Conservation (phyloP, 1,284 basidiomycete genomes). For the Melampsora occidentalis region DNA sequence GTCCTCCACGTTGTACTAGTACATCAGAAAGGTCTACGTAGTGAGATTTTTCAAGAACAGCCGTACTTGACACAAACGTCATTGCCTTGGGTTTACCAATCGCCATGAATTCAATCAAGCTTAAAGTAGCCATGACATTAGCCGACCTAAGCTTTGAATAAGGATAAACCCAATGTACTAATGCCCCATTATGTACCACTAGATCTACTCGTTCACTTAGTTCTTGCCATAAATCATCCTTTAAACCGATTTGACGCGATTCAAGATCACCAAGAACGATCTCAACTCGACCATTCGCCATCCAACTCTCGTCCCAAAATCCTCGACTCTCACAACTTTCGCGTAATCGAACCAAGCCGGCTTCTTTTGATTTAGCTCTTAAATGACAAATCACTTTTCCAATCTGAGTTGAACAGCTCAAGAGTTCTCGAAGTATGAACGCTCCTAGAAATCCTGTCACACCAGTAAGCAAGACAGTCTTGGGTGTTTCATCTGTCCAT, state of each 20-base stretch:
- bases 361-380: conserved; percentile 66
- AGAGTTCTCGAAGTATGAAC: conserved; percentile 80
- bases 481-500: conserved; percentile 60
- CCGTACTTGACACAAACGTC: conserved; percentile 91
- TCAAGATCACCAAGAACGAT: conserved; percentile 86
- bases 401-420: conserved; percentile 65
- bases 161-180: conserved; percentile 99
- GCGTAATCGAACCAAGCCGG: conserved; percentile 69
- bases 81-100: conserved; percentile 73
- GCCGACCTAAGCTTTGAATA: conserved; percentile 88
- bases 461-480: conserved; percentile 88
- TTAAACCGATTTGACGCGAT: conserved; percentile 72
- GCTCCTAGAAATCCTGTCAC: conserved; percentile 96
- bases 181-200: conserved; percentile 90
- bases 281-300: conserved; percentile 67
- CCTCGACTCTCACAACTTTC: conserved; percentile 77
- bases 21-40: conserved; percentile 84
- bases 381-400: conserved; percentile 88
- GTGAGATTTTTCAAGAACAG: conserved; percentile 83
- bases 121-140: conserved; percentile 86
- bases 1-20: conserved; percentile 58
- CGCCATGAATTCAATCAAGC: conserved; percentile 70
- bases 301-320: conserved; percentile 92
- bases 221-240: conserved; percentile 65
- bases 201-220: conserved; percentile 75